Evolutionary conservation across 495 filamentous ascomycete genomes (phyloP), one percentile per base, ranked within the genome.

Genomic region (Trichoderma gamsii): DNA sequence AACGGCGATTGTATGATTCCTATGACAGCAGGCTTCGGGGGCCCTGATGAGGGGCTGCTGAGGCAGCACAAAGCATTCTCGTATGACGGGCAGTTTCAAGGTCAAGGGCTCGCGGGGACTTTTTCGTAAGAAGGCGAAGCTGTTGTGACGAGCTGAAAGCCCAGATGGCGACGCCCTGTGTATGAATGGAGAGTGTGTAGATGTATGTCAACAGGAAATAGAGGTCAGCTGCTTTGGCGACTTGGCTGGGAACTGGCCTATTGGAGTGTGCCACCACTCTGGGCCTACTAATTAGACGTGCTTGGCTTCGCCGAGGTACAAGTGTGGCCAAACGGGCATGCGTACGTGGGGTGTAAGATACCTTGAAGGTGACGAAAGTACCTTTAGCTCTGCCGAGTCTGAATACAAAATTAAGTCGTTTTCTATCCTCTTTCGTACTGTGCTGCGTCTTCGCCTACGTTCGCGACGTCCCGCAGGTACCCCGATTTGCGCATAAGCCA

Each of bases 21-120:
- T 61, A 61, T 61, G 56, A 61, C 56, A 32, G 25, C 27, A 23
- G 56, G 16, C 13, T 61, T 32, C 56, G 23, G 11, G 56, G 56
- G 56, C 56, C 56, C 56, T 61, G 56, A 32, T 29, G 56, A 61
- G 56, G 56, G 56, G 56, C 56, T 61, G 56, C 56, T 61, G 56
- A 15, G 56, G 56, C 56, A 61, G 56, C 56, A 61, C 56, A 61
- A 61, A 61, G 56, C 56, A 61, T 61, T 61, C 56, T 61, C 56
- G 56, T 61, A 61, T 61, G 56, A 61, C 56, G 3, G 25, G 56
- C 6, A n/a, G 51, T 56, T 29, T 61, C 56, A 29, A 61, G 29
- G 13, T 12, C 56, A 25, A 13, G 23, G 4, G 16, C 12, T 32
- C 13, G 56, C 27, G 9, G 13, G 56, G 11, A 13, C 11, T 29